Evolutionary conservation across 805 yeast genomes (phyloP).

Genomic region (Teunomyces pallodes): DNA sequence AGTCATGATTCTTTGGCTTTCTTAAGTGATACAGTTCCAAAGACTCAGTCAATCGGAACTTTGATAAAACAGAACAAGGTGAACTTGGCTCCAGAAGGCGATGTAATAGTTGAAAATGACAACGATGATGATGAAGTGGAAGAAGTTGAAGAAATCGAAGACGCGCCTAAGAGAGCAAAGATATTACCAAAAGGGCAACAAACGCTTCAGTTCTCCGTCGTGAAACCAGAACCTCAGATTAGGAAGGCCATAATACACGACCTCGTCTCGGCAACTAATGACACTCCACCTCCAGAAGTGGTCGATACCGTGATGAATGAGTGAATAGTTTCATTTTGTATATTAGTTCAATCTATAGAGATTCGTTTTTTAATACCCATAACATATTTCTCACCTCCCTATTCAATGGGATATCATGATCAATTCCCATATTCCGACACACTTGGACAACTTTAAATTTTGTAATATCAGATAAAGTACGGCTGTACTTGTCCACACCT

Average conservation of each 20-base stretch:
- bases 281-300: not conserved
- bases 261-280: conserved; percentile 24
- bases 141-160: not conserved
- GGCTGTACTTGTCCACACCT: conserved; percentile 39
- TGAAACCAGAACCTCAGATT: conserved; percentile 7
- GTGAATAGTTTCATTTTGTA: not conserved
- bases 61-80: conserved; percentile 45
- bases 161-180: not conserved
- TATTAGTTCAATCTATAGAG: conserved; percentile 1
- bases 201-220: conserved; percentile 26
- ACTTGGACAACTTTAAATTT: conserved; percentile 35
- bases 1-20: conserved; percentile 60
- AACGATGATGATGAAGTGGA: conserved; percentile 5
- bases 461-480: conserved; percentile 37
- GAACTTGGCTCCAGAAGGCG: conserved; percentile 11
- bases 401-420: conserved; percentile 14
- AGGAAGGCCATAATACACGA: conserved; percentile 36
- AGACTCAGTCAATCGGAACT: conserved; percentile 49
- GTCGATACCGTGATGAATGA: not conserved
- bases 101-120: conserved; percentile 2
- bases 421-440: conserved; percentile 28
- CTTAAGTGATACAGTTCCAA: conserved; percentile 66
- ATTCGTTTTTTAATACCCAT: conserved; percentile 24
- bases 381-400: conserved; percentile 26
- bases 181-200: conserved; percentile 37